Evolutionary conservation across 2,329 filamentous ascomycete genomes (phyloP).

Genomic region (Cytospora schulzeri): DNA sequence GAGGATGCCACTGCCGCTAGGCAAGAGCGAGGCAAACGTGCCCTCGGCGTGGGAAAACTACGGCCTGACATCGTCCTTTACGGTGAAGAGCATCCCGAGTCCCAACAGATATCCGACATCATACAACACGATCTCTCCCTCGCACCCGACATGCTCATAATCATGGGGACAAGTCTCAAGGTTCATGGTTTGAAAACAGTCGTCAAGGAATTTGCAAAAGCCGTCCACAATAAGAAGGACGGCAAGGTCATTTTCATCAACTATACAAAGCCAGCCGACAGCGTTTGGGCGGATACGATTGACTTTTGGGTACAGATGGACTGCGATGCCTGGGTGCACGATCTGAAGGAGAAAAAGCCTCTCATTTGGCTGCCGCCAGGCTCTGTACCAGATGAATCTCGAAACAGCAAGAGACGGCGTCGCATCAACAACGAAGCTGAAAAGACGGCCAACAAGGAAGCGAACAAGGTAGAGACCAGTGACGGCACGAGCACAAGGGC

Average conservation of each 20-base stretch:
- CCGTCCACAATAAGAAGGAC: constrained; percentile 63
- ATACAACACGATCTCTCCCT: constrained; percentile 68
- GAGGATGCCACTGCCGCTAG: constrained; percentile 62
- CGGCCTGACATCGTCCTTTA: constrained; percentile 75
- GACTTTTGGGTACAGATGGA: constrained; percentile 78
- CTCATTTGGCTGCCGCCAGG: constrained; percentile 60
- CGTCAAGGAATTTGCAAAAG: constrained; percentile 71
- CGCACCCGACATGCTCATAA: constrained; percentile 67
- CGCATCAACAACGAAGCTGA: constrained; percentile 37
- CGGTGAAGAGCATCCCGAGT: constrained; percentile 71
- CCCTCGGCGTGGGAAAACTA: constrained; percentile 67
- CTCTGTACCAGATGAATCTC: constrained; percentile 44
- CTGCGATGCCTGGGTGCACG: constrained; percentile 71
- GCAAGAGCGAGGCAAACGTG: constrained; percentile 66
- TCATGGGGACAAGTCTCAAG: constrained; percentile 70
- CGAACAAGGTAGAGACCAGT: constrained; percentile 41
- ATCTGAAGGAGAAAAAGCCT: constrained; percentile 61
- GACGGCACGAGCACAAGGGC: constrained; percentile 27
- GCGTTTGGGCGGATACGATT: constrained; percentile 71
- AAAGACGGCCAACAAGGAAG: constrained; percentile 19
- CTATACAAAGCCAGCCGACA: constrained; percentile 71
- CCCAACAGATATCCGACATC: constrained; percentile 68
- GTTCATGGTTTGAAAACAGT: constrained; percentile 73
- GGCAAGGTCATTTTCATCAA: constrained; percentile 75
- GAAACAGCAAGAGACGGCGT: constrained; percentile 39